A percentile compares a stretch with the other conserved stretches of the same genome.
These are phyloP conservation scores for Phytomonas francai DNA, from an alignment of 208 protist species.

Conservation along the genomic window DNA sequence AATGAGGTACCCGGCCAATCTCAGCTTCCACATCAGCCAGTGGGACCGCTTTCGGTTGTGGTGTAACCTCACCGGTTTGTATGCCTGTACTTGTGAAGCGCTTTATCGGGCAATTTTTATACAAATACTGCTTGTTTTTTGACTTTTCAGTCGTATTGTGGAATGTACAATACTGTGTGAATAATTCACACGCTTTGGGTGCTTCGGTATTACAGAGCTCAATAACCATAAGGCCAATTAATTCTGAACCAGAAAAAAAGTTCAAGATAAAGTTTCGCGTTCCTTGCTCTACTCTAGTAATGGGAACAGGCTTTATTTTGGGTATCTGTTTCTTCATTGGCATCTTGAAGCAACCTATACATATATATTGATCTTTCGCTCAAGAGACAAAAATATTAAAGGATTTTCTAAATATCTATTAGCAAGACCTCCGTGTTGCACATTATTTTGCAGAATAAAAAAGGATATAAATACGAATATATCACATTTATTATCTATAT, in stretches of 20 bases:
- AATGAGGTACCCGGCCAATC: constrained; percentile 41
- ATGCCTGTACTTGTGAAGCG: constrained; percentile 54
- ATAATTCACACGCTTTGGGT: constrained; percentile 71
- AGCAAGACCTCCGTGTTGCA: constrained; percentile 5
- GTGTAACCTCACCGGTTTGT: constrained; percentile 62
- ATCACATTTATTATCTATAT: neutral
- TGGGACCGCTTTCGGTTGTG: constrained; percentile 24
- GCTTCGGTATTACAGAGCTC: constrained; percentile 23
- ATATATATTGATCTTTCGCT: constrained; percentile 1
- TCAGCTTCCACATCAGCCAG: constrained; percentile 53
- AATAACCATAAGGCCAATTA: constrained; percentile 13
- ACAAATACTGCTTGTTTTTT: constrained; percentile 38
- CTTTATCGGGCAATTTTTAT: constrained; percentile 48
- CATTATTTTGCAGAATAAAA: constrained; percentile 24
- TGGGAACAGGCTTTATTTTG: neutral
- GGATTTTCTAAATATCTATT: constrained; percentile 2
- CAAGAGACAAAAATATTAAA: neutral
- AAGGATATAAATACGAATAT: constrained; percentile 13
- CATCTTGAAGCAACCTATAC: neutral
- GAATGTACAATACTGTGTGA: constrained; percentile 36
- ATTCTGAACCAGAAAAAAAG: constrained; percentile 17
- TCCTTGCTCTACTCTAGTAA: constrained; percentile 11
- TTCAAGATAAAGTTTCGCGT: constrained; percentile 21
- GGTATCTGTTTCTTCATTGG: neutral
- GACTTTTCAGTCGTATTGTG: constrained; percentile 36